phyloP scores from a whole-genome alignment of 2,329 filamentous ascomycete genomes.

The Neofusicoccum parvum region DNA sequence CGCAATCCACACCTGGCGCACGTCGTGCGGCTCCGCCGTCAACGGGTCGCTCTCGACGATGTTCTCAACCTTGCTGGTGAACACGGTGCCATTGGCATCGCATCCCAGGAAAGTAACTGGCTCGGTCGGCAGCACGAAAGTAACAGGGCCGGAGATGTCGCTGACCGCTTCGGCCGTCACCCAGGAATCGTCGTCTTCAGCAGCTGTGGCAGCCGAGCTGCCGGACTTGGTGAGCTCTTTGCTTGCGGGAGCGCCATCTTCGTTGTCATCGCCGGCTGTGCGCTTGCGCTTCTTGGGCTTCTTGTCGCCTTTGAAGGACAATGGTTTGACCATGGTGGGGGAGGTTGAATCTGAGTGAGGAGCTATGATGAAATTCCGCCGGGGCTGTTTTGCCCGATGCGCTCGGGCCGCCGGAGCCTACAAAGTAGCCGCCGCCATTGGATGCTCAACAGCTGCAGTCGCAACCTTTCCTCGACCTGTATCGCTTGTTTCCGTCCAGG shows the following conservation, averaged over 20 bases:
- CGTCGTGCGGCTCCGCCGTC: constrained; percentile 94
- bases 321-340: constrained; percentile 75
- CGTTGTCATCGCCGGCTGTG: constrained; percentile 54
- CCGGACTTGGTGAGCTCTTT: constrained; percentile 32
- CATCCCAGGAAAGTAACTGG: constrained; percentile 76
- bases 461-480: background rate
- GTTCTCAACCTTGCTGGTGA: constrained; percentile 80
- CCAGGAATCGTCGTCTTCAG: constrained; percentile 58
- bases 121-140: constrained; percentile 79
- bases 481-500: too few species aligned
- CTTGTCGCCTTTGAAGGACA: constrained; percentile 97
- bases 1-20: constrained; percentile 92
- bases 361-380: constrained; percentile 13
- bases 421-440: too few species aligned
- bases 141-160: constrained; percentile 79
- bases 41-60: constrained; percentile 78
- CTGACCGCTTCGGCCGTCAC: constrained; percentile 74
- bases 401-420: background rate
- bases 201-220: constrained; percentile 25
- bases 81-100: constrained; percentile 85
- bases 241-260: constrained; percentile 36
- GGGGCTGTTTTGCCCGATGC: background rate
- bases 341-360: constrained; percentile 10
- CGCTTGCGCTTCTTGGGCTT: constrained; percentile 91
- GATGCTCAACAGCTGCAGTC: background rate